Evolutionary conservation across 352 stramenopile genomes (phyloP).

Genomic region (Phytopythium montanum): DNA sequence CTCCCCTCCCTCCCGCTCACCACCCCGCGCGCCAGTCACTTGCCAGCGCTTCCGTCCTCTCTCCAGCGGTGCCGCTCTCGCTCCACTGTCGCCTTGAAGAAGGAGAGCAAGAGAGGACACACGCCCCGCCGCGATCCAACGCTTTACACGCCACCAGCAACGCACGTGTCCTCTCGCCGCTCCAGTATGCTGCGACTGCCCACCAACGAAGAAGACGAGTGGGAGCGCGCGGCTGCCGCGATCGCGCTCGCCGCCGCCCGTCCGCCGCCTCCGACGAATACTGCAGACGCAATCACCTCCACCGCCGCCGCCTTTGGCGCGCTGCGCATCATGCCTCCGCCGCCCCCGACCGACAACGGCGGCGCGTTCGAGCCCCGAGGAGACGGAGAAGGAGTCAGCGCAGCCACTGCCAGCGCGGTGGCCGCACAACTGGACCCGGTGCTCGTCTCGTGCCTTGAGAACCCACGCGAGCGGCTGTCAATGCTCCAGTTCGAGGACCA

Average conservation of each 20-base stretch:
- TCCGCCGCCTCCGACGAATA: not conserved
- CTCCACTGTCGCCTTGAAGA: not conserved
- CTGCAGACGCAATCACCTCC: constrained; percentile 13
- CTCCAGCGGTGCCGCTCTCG: too few species aligned
- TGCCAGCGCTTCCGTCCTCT: too few species aligned
- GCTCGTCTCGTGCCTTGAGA: constrained; percentile 74
- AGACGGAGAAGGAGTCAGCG: constrained; percentile 26
- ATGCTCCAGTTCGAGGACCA: constrained; percentile 87
- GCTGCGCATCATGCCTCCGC: constrained; percentile 37
- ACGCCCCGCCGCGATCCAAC: too few species aligned
- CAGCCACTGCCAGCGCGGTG: constrained; percentile 51
- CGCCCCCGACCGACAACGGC: constrained; percentile 35
- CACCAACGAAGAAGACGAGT: constrained; percentile 28
- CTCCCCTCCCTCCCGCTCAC: too few species aligned
- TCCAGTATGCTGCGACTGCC: constrained; percentile 6
- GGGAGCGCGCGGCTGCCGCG: constrained; percentile 27
- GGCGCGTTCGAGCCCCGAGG: constrained; percentile 35
- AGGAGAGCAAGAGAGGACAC: too few species aligned
- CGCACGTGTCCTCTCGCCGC: too few species aligned
- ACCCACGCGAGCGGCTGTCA: constrained; percentile 72
- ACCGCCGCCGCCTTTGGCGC: constrained; percentile 25
- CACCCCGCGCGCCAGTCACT: too few species aligned
- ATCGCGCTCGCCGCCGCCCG: not conserved
- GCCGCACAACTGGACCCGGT: constrained; percentile 59
- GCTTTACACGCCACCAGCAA: too few species aligned